Conservation (phyloP, 2,329 filamentous ascomycete genomes). For the Pseudocercospora cruenta region DNA sequence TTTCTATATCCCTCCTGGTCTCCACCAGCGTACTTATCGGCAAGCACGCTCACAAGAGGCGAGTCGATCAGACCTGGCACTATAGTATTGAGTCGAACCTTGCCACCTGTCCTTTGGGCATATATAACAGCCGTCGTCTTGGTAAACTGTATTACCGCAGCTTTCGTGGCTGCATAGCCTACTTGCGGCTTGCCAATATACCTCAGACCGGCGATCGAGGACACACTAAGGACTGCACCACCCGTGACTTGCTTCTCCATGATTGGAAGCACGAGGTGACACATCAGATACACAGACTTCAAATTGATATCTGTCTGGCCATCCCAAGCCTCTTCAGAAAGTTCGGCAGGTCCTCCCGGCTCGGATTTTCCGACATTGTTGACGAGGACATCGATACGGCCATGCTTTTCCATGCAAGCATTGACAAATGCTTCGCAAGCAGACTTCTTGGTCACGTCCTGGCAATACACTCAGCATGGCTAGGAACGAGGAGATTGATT, state of each 20-base stretch:
- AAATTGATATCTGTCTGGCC: constrained; percentile 59
- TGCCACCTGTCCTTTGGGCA: constrained; percentile 42
- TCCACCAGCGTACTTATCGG: constrained; percentile 50
- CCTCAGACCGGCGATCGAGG: constrained; percentile 56
- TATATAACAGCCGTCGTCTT: constrained; percentile 73
- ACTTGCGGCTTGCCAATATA: constrained; percentile 59
- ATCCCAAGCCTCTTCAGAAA: constrained; percentile 57
- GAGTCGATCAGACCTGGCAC: constrained; percentile 63
- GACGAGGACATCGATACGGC: constrained; percentile 62
- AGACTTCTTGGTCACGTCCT: constrained; percentile 56
- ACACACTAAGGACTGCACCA: constrained; percentile 43
- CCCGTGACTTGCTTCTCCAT: constrained; percentile 56
- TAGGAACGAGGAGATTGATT: neutral
- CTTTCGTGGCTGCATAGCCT: constrained; percentile 71
- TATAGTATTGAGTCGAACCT: constrained; percentile 58
- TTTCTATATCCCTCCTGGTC: constrained; percentile 56
- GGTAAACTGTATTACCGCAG: constrained; percentile 74
- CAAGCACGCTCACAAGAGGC: constrained; percentile 53
- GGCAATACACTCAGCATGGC: neutral
- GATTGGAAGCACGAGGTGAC: constrained; percentile 57
- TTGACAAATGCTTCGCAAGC: constrained; percentile 59
- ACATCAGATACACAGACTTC: constrained; percentile 59
- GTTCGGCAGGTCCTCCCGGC: constrained; percentile 53
- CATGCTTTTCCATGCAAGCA: constrained; percentile 56
- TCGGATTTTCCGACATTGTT: constrained; percentile 64